A percentile compares a stretch with the other conserved stretches of the same genome.
phyloP scores from a whole-genome alignment of 306 rosid species.

The Prunus kanzakura region DNA sequence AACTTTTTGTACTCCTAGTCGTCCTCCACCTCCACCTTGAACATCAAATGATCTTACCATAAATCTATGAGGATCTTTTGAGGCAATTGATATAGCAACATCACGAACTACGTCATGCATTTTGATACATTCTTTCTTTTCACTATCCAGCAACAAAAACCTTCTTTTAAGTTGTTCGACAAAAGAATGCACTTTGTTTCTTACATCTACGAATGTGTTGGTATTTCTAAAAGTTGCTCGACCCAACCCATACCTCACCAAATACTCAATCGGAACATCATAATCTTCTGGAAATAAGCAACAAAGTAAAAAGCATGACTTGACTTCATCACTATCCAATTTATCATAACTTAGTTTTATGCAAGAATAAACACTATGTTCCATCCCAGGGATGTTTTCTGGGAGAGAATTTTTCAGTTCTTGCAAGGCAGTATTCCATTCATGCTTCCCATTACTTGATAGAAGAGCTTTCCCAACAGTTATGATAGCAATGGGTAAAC shows the following conservation, averaged over 20 bases:
- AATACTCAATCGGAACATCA: background rate
- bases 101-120: constrained; percentile 14
- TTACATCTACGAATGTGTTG: background rate
- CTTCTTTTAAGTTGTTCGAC: constrained; percentile 7
- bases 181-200: constrained; percentile 15
- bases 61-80: background rate
- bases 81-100: constrained; percentile 18
- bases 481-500: constrained; percentile 35
- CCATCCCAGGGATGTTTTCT: background rate
- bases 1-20: background rate
- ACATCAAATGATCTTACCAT: background rate
- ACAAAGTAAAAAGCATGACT: background rate
- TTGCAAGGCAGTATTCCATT: constrained; percentile 20
- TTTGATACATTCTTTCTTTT: background rate
- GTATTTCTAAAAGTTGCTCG: background rate
- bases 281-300: background rate
- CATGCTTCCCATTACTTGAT: background rate
- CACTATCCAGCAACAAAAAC: constrained; percentile 6
- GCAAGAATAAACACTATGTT: constrained; percentile 13
- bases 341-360: constrained; percentile 3
- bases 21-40: background rate
- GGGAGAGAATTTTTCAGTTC: constrained; percentile 4
- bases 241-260: background rate
- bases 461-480: constrained; percentile 17
- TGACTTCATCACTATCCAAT: background rate